Evolutionary conservation across 148 eudicot genomes (phyloP), one percentile per base, ranked within the genome.

Genomic region (Chenopodium album): DNA sequence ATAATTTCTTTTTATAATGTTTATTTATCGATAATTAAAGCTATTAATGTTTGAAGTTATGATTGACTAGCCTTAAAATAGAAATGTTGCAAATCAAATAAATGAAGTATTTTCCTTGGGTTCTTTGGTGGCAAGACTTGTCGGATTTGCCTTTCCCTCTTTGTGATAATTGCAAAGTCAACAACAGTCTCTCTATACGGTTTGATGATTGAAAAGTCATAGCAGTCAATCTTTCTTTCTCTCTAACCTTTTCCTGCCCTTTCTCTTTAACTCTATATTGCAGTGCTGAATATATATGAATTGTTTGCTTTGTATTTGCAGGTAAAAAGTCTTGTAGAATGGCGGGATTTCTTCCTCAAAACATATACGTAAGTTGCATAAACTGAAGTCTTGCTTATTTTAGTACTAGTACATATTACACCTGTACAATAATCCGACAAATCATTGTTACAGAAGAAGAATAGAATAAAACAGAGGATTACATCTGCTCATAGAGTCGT

Each of bases 291-390:
- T 41, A 41, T 79, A 32, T 50, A 71, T 76, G 9, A 48, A 44
- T 23, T 62, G 28, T 31, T 75, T 78, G 31, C 66, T 83, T 54
- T 76, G 56, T 50, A 29, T 73, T 44, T 89, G 76, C 88, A 94
- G 98, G 95, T 94, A 59, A 96, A 96, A 87, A 89, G 97, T 86
- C 78, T 96, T 60, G 92, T 96, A 34, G 99, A 96, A 44, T 96
- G 99, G 99, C 84, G 97, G 76, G 97, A 87, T 82, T 96, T 96
- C 90, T 96, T 90, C 88, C 22, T 56, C 78, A 89, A 86, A 77
- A 92, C 91, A 2, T 96, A 96, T 80, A 90, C 74, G 93, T 93
- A 80, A 90, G 95, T 86, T 81, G 29, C 79, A 37, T 26, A 69
- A 72, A 50, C 32, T 69, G 48, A 41, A 63, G 23, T 75, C 54